A percentile compares a stretch with the other conserved stretches of the same genome.
Evolutionary conservation across 2,329 filamentous ascomycete species (phyloP).

Genomic region (Colletotrichum truncatum): DNA sequence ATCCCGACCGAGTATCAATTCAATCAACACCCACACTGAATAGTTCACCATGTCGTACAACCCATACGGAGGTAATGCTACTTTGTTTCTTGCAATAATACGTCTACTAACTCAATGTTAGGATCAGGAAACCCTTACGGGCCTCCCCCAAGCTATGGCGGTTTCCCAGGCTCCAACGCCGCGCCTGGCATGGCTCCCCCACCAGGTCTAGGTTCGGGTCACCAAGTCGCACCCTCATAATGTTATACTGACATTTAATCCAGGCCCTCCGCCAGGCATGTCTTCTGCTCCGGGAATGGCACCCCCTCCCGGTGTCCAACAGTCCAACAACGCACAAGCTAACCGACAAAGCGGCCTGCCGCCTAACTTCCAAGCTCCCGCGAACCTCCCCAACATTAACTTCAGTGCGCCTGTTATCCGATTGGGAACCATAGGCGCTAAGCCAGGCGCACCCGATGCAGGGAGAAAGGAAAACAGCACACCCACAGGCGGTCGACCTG

Average conservation of each 20-base stretch:
- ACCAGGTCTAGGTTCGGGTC: constrained; percentile 79
- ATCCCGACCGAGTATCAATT: background rate
- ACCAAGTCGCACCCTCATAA: background rate
- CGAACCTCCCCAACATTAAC: constrained; percentile 97
- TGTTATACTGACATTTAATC: constrained; percentile 30
- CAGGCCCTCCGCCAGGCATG: constrained; percentile 83
- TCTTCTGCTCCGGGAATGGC: constrained; percentile 82
- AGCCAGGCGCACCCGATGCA: constrained; percentile 56
- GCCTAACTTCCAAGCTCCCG: constrained; percentile 84
- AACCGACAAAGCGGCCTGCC: constrained; percentile 84
- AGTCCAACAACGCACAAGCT: constrained; percentile 77
- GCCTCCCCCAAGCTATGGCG: constrained; percentile 76
- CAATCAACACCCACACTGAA: background rate
- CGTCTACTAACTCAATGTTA: constrained; percentile 29
- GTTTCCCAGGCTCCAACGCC: constrained; percentile 68
- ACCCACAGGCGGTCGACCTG: constrained; percentile 52
- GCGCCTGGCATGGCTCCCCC: constrained; percentile 79
- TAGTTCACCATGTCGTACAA: constrained; percentile 62
- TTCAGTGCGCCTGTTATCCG: constrained; percentile 97
- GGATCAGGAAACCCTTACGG: constrained; percentile 70
- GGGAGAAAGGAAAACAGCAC: constrained; percentile 54
- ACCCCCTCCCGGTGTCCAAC: constrained; percentile 80
- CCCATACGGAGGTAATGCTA: constrained; percentile 63
- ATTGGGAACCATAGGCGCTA: constrained; percentile 80
- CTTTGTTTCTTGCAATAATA: constrained; percentile 27